Conservation (phyloP, 805 yeast genomes). For the Groenewaldozyma salmanticensis region DNA sequence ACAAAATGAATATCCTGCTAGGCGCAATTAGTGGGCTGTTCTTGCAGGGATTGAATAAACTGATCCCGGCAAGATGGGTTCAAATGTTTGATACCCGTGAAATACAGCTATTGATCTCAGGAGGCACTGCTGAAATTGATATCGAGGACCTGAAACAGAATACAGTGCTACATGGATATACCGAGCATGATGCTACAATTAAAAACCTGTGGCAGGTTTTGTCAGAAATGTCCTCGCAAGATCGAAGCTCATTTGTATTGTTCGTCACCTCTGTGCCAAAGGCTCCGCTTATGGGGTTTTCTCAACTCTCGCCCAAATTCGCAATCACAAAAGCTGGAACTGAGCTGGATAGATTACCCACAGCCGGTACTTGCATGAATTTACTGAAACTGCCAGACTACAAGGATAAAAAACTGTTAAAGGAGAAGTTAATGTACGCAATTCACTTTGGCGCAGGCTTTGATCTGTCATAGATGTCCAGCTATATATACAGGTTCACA, state of each 20-base stretch:
- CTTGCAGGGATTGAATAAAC: conserved; percentile 57
- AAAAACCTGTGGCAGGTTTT: conserved; percentile 66
- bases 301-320: conserved; percentile 61
- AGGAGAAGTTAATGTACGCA: conserved; percentile 61
- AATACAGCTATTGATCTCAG: conserved; percentile 74
- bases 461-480: conserved; percentile 55
- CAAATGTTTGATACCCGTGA: conserved; percentile 78
- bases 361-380: conserved; percentile 91
- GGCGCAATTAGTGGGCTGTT: conserved; percentile 52
- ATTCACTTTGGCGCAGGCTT: conserved; percentile 81
- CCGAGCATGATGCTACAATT: conserved; percentile 48
- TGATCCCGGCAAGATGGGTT: conserved; percentile 69
- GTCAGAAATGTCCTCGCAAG: conserved; percentile 53
- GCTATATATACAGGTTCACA: too few relatives aligned
- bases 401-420: conserved; percentile 44
- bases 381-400: conserved; percentile 81
- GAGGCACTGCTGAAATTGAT: conserved; percentile 62
- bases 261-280: conserved; percentile 89
- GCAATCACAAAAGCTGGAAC: conserved; percentile 66
- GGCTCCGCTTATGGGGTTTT: conserved; percentile 85
- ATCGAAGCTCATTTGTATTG: conserved; percentile 57
- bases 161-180: conserved; percentile 47
- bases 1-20: conserved; percentile 58
- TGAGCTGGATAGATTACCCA: conserved; percentile 57
- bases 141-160: conserved; percentile 56